phyloP scores from a whole-genome alignment of 208 protist species.

The Strigomonas culicis region DNA sequence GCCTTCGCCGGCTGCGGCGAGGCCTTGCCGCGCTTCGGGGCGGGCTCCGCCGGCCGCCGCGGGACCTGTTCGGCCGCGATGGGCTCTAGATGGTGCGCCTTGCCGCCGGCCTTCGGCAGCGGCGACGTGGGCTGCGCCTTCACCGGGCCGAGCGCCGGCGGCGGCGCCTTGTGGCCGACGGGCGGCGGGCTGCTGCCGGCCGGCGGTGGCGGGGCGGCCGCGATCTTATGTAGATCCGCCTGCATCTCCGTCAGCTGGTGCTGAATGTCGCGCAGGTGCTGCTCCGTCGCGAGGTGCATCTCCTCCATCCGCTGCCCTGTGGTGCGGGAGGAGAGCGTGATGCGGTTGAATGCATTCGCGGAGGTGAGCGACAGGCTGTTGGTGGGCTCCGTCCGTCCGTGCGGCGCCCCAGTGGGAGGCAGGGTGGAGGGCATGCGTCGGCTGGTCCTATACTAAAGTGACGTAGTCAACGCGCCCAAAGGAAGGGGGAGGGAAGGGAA shows the following conservation, averaged over 20 bases:
- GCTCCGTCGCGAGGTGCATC: conserved; percentile 26
- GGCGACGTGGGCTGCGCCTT: background rate
- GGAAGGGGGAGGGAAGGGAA: background rate
- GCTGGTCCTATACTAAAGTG: background rate
- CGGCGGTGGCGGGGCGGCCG: background rate
- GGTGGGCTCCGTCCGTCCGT: conserved; percentile 1
- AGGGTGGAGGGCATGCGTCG: background rate
- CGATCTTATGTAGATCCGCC: conserved; percentile 37
- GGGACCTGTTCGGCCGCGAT: conserved; percentile 9
- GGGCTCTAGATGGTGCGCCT: conserved; percentile 24
- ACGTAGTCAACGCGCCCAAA: background rate
- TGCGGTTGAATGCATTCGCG: background rate
- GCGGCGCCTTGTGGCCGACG: background rate
- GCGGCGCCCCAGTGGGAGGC: too few relatives aligned
- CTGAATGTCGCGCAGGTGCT: conserved; percentile 41
- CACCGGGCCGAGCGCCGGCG: background rate
- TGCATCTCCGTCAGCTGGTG: conserved; percentile 50
- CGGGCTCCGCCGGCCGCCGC: background rate
- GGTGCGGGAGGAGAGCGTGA: conserved; percentile 3
- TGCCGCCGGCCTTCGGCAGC: conserved; percentile 15
- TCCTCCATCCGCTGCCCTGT: conserved; percentile 17
- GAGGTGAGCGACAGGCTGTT: conserved; percentile 2
- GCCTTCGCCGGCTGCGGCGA: background rate
- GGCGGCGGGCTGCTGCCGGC: background rate
- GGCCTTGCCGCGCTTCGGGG: background rate